Evolutionary conservation across 352 stramenopile species (phyloP), one percentile per base, ranked within the genome.

Genomic region (Hyaloperonospora arabidopsidis): DNA sequence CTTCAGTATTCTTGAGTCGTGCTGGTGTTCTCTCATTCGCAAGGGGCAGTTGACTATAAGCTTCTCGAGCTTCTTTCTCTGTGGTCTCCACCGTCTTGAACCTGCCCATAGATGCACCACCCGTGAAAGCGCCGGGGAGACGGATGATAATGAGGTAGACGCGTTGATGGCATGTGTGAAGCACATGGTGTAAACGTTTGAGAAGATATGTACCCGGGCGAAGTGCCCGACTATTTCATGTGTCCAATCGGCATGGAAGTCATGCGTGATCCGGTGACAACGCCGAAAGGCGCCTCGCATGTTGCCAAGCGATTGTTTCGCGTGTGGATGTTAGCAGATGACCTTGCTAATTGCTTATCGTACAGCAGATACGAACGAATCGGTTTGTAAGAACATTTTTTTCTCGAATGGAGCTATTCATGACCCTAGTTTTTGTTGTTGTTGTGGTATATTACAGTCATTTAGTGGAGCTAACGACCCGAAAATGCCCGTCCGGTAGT

Each of bases 161-260:
- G 65, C 60, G 15, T 57, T 87, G 40, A 80, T 84, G 68, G 72
- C 65, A 6, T 89, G 86, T 39, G 67, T 85, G 47, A 72, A 87
- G 49, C 59, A 81, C 45, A 65, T 87, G 63, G 54, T n/a, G n/a
- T n/a, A n/a, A n/a, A n/a, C 58, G 19, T 70, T 70, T 40, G 79
- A 86, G 60, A 61, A 22, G 57, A 69, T 21, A 70, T 87, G 58
- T 69, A 73, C 43, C 70, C 68, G 28, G 62, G 74, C n/a, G 57
- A 79, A 22, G 62, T 89, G 2, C 82, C 82, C 18, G 79, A 92
- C 53, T 89, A 89, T 41, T 88, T 89, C 41, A 50, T 87, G 22
- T 92, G 82, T 39, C 79, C 82, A 10, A 81, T 92, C 45, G 87
- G 76, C 57, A 89, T 92, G 79, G 82, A 89, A 62, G 68, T 92